Conservation (phyloP, 148 eudicot species). For the Rheum nobile region DNA sequence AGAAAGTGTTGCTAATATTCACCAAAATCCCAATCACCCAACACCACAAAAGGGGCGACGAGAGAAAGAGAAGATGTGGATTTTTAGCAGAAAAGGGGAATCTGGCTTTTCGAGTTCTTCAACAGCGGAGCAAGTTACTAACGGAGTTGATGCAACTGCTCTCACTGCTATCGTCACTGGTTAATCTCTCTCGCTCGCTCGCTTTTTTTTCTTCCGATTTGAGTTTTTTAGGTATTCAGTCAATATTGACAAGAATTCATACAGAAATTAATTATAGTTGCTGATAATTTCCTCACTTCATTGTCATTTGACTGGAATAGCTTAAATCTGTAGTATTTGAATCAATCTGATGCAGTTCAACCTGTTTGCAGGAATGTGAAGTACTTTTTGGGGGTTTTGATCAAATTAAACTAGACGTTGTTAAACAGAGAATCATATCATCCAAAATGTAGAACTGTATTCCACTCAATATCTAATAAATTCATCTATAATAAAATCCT, state of each 20-base stretch:
- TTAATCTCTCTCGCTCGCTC: not conserved
- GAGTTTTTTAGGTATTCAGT: not conserved
- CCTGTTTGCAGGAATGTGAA: not conserved
- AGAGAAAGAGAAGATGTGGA: conserved; percentile 36
- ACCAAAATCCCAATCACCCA: not conserved
- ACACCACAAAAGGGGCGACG: not conserved
- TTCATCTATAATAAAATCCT: too few species aligned
- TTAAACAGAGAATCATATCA: too few species aligned
- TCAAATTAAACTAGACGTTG: too few species aligned
- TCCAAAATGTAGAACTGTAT: too few species aligned
- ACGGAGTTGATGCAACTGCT: conserved; percentile 57
- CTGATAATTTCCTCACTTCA: not conserved
- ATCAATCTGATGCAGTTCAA: not conserved
- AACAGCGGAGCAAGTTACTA: conserved; percentile 63
- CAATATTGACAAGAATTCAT: not conserved
- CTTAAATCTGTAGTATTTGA: not conserved
- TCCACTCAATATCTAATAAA: too few species aligned
- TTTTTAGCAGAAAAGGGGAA: conserved; percentile 45
- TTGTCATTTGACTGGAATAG: not conserved
- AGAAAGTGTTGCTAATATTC: not conserved
- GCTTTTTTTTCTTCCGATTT: not conserved
- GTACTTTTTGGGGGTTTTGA: too few species aligned
- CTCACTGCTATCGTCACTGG: conserved; percentile 50
- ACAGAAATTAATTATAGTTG: not conserved
- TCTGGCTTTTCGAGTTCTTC: conserved; percentile 74